phyloP scores from a whole-genome alignment of 176 grass and related monocot species.

The Dendrocalamus sinicus region DNA sequence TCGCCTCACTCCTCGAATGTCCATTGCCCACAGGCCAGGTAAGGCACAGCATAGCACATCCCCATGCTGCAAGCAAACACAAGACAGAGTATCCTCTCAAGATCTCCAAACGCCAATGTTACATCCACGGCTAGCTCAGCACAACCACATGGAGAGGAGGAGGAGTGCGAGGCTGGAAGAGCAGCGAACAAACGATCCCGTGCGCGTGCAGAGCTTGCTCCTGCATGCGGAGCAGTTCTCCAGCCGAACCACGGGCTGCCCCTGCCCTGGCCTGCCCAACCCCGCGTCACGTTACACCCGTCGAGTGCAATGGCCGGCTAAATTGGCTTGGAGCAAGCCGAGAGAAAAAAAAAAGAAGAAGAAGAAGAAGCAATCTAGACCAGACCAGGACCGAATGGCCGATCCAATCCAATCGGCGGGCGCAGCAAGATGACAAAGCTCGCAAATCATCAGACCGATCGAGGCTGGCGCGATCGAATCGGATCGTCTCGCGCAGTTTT shows the following conservation, averaged over 20 bases:
- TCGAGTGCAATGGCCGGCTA: not conserved
- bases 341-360: too few species aligned
- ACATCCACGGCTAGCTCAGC: not conserved
- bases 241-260: not conserved
- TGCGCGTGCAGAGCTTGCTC: not conserved
- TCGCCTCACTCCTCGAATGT: not conserved
- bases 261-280: not conserved
- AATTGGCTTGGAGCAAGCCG: not conserved
- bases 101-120: not conserved
- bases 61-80: constrained; percentile 13
- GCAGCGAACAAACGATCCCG: not conserved
- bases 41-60: constrained; percentile 14
- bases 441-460: not conserved
- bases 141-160: not conserved
- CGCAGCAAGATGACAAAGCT: not conserved
- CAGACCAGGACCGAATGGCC: not conserved
- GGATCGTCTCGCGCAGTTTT: not conserved
- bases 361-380: not conserved
- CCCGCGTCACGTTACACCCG: not conserved
- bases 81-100: not conserved
- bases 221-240: not conserved
- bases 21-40: constrained; percentile 28
- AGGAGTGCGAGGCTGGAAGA: not conserved
- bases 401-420: not conserved
- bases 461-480: not conserved